Conservation (phyloP, 139 green algal species). For the Chlamydomonas sp. region DNA sequence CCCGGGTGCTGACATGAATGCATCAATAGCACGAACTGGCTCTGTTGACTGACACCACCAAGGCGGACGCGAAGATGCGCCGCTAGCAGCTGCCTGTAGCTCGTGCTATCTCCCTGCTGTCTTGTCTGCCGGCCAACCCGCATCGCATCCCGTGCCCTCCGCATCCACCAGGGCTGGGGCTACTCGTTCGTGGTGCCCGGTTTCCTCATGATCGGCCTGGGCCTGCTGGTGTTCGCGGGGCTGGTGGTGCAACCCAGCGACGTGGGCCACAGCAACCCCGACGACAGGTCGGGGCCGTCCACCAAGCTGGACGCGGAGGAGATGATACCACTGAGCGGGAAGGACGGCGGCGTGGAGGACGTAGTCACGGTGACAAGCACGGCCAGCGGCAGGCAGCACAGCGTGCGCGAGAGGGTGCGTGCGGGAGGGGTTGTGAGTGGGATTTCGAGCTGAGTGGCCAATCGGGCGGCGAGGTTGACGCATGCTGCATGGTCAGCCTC, state of each 20-base stretch:
- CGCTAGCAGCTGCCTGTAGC: too few relatives aligned
- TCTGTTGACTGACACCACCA: too few relatives aligned
- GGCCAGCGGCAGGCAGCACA: neutral
- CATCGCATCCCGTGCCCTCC: too few relatives aligned
- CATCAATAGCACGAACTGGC: too few relatives aligned
- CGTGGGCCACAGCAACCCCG: slow-evolving; percentile 59
- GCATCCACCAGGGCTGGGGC: slow-evolving; percentile 82
- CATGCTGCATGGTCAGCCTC: too few relatives aligned
- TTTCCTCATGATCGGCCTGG: slow-evolving; percentile 61
- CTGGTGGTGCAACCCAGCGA: slow-evolving; percentile 88
- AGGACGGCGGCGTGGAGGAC: neutral
- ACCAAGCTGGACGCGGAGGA: slow-evolving; percentile 20
- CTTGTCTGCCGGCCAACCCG: too few relatives aligned
- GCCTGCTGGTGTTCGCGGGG: slow-evolving; percentile 74
- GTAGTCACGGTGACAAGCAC: neutral
- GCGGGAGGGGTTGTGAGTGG: neutral
- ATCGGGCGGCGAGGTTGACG: too few relatives aligned
- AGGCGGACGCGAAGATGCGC: too few relatives aligned
- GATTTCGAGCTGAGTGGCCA: too few relatives aligned
- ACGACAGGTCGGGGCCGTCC: slow-evolving; percentile 18
- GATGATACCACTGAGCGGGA: neutral
- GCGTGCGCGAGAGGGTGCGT: neutral
- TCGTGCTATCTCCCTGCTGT: too few relatives aligned
- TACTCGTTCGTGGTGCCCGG: slow-evolving; percentile 91
- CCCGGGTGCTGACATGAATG: too few relatives aligned